These are phyloP conservation scores for Pelagophyceae sp. DNA, from an alignment of 352 stramenopile genomes.

Conservation along the genomic window DNA sequence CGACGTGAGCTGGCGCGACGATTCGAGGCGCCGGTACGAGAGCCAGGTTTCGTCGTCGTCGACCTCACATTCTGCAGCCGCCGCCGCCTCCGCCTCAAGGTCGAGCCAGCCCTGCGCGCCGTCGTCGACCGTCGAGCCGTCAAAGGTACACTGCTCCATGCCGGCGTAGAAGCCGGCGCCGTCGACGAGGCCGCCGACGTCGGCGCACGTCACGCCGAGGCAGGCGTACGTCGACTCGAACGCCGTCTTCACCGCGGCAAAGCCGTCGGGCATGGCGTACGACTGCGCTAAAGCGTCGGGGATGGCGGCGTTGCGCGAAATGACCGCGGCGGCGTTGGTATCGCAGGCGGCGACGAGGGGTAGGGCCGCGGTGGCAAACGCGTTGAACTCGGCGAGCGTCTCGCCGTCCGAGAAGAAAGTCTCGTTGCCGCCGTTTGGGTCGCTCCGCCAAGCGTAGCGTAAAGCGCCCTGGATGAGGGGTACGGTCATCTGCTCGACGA, in stretches of 20 bases:
- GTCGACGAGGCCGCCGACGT: conserved; percentile 38
- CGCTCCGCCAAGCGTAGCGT: not conserved
- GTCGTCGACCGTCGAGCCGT: not conserved
- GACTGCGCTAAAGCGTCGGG: not conserved
- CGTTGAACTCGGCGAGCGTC: conserved; percentile 39
- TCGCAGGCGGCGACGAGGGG: conserved; percentile 42
- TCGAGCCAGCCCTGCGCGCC: not conserved
- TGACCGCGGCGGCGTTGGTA: conserved; percentile 35
- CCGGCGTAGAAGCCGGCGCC: no score
- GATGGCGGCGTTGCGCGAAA: conserved; percentile 43
- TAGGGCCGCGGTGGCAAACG: conserved; percentile 45
- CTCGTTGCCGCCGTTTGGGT: not conserved
- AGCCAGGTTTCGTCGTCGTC: conserved; percentile 4
- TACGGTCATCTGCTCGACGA: conserved; percentile 11
- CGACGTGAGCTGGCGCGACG: not conserved
- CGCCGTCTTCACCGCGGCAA: conserved; percentile 38
- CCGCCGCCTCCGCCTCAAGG: not conserved
- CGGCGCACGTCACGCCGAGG: conserved; percentile 43
- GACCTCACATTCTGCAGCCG: not conserved
- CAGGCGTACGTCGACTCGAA: conserved; percentile 47
- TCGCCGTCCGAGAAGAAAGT: conserved; percentile 27
- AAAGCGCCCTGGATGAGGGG: conserved; percentile 16
- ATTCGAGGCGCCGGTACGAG: not conserved
- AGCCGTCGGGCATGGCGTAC: conserved; percentile 20
- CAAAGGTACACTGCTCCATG: no score